Percentiles rank a stretch among this genome's conserved stretches.
Evolutionary conservation across 2,329 filamentous ascomycete genomes (phyloP).

Genomic region (Clarireedia paspali): DNA sequence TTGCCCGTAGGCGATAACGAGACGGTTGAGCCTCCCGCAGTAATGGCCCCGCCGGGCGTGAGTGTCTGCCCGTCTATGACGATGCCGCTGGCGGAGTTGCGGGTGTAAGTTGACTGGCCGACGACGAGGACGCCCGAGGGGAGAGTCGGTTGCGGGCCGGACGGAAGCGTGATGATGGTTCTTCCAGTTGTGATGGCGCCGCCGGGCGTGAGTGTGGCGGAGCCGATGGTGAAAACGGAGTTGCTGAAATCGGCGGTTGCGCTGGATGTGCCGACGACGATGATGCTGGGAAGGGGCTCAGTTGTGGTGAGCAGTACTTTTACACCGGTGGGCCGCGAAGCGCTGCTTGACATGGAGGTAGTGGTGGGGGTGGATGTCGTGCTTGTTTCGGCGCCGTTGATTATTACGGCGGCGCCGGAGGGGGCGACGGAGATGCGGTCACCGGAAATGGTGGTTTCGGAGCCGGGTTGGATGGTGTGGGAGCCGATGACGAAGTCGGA

Average conservation of each 20-base stretch:
- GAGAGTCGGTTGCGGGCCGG: not conserved
- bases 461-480: conserved; percentile 20
- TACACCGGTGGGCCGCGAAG: not conserved
- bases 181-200: conserved; percentile 9
- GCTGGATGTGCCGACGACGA: conserved; percentile 16
- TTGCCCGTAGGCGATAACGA: conserved; percentile 10
- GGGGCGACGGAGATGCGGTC: conserved; percentile 19
- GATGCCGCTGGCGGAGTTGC: conserved; percentile 8
- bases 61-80: conserved; percentile 12
- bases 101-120: conserved; percentile 7
- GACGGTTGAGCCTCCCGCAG: conserved; percentile 6
- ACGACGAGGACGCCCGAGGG: not conserved
- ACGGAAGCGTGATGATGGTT: conserved; percentile 1
- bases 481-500: conserved; percentile 19
- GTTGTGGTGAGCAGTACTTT: conserved; percentile 3
- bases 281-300: conserved; percentile 7
- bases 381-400: conserved; percentile 12
- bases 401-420: conserved; percentile 15
- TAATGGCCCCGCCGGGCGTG: conserved; percentile 8
- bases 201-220: conserved; percentile 12
- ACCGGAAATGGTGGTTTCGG: conserved; percentile 19
- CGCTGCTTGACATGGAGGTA: not conserved
- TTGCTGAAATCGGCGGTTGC: conserved; percentile 17
- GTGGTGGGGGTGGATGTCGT: conserved; percentile 3
- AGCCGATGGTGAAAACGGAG: conserved; percentile 9